Percentiles rank a stretch among this genome's conserved stretches.
Evolutionary conservation across 192 early-diverging fungal species (phyloP).

Genomic region (Cetraspora pellucida): DNA sequence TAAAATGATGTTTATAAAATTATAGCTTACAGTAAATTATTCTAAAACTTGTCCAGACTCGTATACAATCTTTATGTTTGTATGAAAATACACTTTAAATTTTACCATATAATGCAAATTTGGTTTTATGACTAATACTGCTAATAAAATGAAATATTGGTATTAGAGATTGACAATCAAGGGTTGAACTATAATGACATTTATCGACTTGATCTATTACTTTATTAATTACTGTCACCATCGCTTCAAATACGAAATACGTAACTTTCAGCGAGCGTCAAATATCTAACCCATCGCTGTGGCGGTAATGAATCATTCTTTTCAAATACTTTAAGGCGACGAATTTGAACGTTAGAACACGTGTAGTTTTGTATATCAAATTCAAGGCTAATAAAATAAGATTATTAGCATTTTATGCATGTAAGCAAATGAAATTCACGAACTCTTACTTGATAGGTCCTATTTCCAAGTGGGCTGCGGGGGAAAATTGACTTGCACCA

Average conservation of each 20-base stretch:
- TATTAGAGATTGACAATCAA: too few relatives aligned
- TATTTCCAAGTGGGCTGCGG: not conserved
- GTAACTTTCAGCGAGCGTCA: slow-evolving; percentile 29
- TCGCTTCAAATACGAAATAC: slow-evolving; percentile 16
- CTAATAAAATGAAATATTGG: too few relatives aligned
- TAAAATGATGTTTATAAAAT: too few relatives aligned
- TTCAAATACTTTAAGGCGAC: slow-evolving; percentile 22
- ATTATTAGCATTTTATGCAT: not conserved
- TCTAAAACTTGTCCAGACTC: too few relatives aligned
- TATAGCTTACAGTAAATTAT: too few relatives aligned
- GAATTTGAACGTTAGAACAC: slow-evolving; percentile 28
- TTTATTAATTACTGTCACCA: too few relatives aligned
- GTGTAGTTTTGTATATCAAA: slow-evolving; percentile 34
- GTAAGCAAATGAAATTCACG: not conserved
- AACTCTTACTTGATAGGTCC: slow-evolving; percentile 28
- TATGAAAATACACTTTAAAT: too few relatives aligned
- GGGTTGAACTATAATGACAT: too few relatives aligned
- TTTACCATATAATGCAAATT: too few relatives aligned
- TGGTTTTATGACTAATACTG: too few relatives aligned
- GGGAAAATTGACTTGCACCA: not conserved
- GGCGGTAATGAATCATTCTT: slow-evolving; percentile 26
- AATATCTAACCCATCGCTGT: slow-evolving; percentile 32
- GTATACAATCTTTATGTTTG: too few relatives aligned
- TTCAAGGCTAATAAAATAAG: slow-evolving; percentile 20
- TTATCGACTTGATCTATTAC: too few relatives aligned